Evolutionary conservation across 129 eudicot species (phyloP), one percentile per base, ranked within the genome.

Genomic region (Erigeron canadensis): DNA sequence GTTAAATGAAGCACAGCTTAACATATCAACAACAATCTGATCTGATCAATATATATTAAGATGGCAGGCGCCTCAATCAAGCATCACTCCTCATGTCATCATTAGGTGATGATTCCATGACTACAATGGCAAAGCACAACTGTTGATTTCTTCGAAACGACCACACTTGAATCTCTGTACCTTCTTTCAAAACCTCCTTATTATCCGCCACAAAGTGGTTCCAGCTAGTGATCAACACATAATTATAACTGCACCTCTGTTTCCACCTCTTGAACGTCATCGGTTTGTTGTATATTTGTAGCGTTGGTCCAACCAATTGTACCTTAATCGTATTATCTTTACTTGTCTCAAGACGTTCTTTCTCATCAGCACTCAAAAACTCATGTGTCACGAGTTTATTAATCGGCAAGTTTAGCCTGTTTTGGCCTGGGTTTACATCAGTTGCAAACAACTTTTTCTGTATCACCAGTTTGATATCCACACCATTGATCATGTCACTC

Each of bases 151-250:
- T 28, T 4, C 77, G 69, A 60, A 59, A 60, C 68, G 77, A 34
- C 69, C 77, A 72, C 17, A 72, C 77, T 47, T 72, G 77, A 60
- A 72, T 45, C 37, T 2, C 28, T 5, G 60, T n/a, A 0, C 16
- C 12, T 34, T 5, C 13, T 58, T 60, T 60, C 19, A 72, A 16
- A 23, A 4, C 68, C 9, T 65, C 37, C 17, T 72, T 12, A 8
- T 72, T 45, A 7, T 15, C 46, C 3, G 48, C 10, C 28, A 10
- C 38, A 60, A 72, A 72, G 11, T 45, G 18, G 38, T 60, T 23
- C 77, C 77, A 60, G 47, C 28, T 60, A 2, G 34, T 72, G 47
- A 34, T 60, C 28, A 71, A 71, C 42, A 56, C 66, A 13, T 19
- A 71, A 23, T 45, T 71, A 0, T 11, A 8, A 4, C 34, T 70